Conservation (phyloP, 257 asterid genomes). For the Fraxinus cuspidata region DNA sequence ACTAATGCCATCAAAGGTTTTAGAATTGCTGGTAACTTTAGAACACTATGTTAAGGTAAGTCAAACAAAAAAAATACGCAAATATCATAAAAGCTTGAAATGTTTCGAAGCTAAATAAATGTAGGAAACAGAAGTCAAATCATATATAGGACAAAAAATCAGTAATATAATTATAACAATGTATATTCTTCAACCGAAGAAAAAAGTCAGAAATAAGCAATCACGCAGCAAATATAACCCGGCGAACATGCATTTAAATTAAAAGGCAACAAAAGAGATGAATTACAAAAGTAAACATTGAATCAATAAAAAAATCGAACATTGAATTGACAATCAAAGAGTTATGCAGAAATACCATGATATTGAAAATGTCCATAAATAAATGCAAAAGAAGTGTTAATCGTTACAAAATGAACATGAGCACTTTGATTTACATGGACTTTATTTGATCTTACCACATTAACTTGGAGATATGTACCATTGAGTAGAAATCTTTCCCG, state of each 20-base stretch:
- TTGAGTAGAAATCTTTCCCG: too few relatives aligned
- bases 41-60: constrained; percentile 82
- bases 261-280: neutral
- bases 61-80: constrained; percentile 67
- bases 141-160: neutral
- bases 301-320: neutral
- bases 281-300: neutral
- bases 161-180: neutral
- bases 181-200: neutral
- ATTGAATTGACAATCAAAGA: neutral
- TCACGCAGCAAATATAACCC: neutral
- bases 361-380: neutral
- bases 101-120: constrained; percentile 20
- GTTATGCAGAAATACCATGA: neutral
- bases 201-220: neutral
- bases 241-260: neutral
- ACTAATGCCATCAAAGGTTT: constrained; percentile 79
- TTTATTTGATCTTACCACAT: too few relatives aligned
- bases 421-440: too few relatives aligned
- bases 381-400: neutral
- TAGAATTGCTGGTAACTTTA: constrained; percentile 80
- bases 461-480: too few relatives aligned
- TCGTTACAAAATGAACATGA: neutral
- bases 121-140: neutral
- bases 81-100: constrained; percentile 81